Evolutionary conservation across 305 asterid genomes (phyloP).

Genomic region (Fraxinus greggii): DNA sequence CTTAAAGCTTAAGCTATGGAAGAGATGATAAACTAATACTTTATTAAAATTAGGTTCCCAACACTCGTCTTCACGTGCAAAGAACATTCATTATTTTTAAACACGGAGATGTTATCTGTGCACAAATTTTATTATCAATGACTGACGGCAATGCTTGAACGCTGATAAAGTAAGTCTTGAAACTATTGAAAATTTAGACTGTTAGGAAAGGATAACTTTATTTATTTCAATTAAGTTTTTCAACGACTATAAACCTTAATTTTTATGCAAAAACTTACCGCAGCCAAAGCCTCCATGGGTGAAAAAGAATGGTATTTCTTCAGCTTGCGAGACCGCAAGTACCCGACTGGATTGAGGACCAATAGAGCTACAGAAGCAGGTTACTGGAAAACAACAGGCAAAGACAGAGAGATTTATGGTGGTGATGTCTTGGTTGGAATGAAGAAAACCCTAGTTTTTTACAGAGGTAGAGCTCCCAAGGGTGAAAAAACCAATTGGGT

Average conservation of each 20-base stretch:
- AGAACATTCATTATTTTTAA: background rate
- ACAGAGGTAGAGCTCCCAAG: constrained; percentile 86
- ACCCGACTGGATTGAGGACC: constrained; percentile 77
- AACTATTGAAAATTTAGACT: background rate
- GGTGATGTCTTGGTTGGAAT: constrained; percentile 64
- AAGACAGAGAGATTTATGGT: constrained; percentile 72
- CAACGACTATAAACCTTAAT: background rate
- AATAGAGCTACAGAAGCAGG: constrained; percentile 87
- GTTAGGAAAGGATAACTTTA: background rate
- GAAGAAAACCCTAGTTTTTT: constrained; percentile 90
- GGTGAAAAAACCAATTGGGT: constrained; percentile 95
- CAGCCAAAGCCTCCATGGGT: constrained; percentile 88
- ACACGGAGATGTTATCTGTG: background rate
- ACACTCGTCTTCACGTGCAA: background rate
- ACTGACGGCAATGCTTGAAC: background rate
- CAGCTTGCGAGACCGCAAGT: constrained; percentile 70
- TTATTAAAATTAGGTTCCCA: background rate
- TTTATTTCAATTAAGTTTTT: background rate
- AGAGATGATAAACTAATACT: background rate
- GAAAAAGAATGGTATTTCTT: constrained; percentile 91
- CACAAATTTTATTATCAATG: background rate
- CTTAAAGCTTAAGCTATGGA: background rate
- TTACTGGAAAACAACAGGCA: constrained; percentile 92
- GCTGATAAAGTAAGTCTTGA: background rate
- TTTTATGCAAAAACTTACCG: background rate